Evolutionary conservation across 441 rosid species (phyloP).

Genomic region (Corymbia citriodora): DNA sequence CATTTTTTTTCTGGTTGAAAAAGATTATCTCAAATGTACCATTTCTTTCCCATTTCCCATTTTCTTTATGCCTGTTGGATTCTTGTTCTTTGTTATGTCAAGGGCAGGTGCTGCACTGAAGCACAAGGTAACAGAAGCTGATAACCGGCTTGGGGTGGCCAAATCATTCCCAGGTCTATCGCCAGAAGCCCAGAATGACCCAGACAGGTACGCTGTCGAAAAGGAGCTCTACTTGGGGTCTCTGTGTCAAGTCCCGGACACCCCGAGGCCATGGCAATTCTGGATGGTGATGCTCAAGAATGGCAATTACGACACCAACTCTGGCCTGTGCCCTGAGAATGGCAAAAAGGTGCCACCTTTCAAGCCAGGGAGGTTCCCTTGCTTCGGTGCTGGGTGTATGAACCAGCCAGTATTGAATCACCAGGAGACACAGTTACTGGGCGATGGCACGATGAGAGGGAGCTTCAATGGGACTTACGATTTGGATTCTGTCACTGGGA

Average conservation of each 20-base stretch:
- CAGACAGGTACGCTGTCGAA: slow-evolving; percentile 47
- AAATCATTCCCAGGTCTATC: slow-evolving; percentile 24
- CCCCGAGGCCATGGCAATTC: slow-evolving; percentile 54
- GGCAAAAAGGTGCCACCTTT: slow-evolving; percentile 36
- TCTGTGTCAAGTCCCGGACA: slow-evolving; percentile 40
- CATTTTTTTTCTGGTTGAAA: not conserved
- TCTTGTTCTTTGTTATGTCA: not conserved
- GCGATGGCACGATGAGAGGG: slow-evolving; percentile 51
- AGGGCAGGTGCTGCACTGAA: slow-evolving; percentile 30
- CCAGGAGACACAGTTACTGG: slow-evolving; percentile 25
- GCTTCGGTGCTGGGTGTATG: slow-evolving; percentile 56
- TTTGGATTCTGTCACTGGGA: slow-evolving; percentile 14
- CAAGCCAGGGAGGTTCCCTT: slow-evolving; percentile 36
- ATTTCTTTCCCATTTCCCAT: not conserved
- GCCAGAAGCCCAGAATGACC: slow-evolving; percentile 17
- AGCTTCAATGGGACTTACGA: slow-evolving; percentile 58
- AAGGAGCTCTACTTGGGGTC: slow-evolving; percentile 52
- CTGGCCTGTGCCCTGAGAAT: slow-evolving; percentile 43
- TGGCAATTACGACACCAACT: slow-evolving; percentile 47
- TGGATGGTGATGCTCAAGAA: slow-evolving; percentile 76
- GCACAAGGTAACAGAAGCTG: slow-evolving; percentile 41
- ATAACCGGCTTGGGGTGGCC: slow-evolving; percentile 49
- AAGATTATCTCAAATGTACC: not conserved
- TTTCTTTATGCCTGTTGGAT: not conserved
- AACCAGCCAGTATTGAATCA: slow-evolving; percentile 49